These are phyloP conservation scores for Emmonsiellopsis sp. DNA, from an alignment of 2,329 filamentous ascomycete genomes.

Conservation along the genomic window DNA sequence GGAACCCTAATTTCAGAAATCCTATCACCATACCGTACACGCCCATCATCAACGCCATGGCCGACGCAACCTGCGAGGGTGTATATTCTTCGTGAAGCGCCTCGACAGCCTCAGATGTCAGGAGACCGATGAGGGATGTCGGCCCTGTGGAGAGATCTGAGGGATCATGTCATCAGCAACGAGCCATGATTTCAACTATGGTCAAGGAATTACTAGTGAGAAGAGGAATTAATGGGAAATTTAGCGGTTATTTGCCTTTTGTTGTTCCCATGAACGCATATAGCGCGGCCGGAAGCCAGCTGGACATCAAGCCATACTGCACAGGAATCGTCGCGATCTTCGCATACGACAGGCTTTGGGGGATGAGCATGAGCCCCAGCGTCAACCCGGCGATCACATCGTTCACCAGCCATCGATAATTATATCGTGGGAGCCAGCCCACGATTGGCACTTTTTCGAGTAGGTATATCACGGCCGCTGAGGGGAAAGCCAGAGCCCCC, in stretches of 20 bases:
- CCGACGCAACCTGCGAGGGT: slow-evolving; percentile 49
- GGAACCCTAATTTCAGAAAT: slow-evolving; percentile 54
- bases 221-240: background rate
- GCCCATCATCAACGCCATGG: slow-evolving; percentile 56
- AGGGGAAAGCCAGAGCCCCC: slow-evolving; percentile 38
- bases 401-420: slow-evolving; percentile 51
- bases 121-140: slow-evolving; percentile 54
- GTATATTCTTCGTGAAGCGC: slow-evolving; percentile 45
- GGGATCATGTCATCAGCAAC: slow-evolving; percentile 3
- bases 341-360: slow-evolving; percentile 52
- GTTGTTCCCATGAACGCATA: slow-evolving; percentile 55
- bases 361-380: slow-evolving; percentile 52
- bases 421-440: slow-evolving; percentile 55
- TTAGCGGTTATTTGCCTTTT: slow-evolving; percentile 38
- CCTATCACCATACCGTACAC: slow-evolving; percentile 52
- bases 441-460: slow-evolving; percentile 53
- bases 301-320: slow-evolving; percentile 51
- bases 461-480: slow-evolving; percentile 47
- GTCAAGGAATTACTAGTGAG: background rate
- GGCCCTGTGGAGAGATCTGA: slow-evolving; percentile 49
- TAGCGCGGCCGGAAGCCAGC: slow-evolving; percentile 49
- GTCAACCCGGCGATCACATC: slow-evolving; percentile 55
- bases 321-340: slow-evolving; percentile 54
- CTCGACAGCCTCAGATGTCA: slow-evolving; percentile 41
- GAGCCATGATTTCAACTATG: background rate